Evolutionary conservation across 208 protist species (phyloP).

Genomic region (Crithidia sp.): DNA sequence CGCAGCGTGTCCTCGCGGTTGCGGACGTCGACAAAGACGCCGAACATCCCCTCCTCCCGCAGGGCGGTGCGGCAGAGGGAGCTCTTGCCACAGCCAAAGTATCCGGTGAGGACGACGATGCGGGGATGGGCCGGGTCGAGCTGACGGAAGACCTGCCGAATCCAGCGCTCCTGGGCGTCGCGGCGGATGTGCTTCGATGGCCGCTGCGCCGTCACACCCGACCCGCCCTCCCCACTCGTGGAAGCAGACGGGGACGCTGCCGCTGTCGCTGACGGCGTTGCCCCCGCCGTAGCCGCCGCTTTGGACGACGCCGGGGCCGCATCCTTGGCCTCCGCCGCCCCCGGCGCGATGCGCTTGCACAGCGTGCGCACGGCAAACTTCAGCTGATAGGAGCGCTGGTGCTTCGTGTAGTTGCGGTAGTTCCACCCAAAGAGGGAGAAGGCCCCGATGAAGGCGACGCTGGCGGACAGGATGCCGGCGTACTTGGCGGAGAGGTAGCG

Average conservation of each 20-base stretch:
- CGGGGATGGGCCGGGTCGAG: conserved; percentile 60
- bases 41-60: conserved; percentile 60
- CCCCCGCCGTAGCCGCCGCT: background rate
- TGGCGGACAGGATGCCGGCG: conserved; percentile 84
- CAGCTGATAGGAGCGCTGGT: conserved; percentile 83
- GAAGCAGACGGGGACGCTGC: background rate
- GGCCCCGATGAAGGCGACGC: conserved; percentile 79
- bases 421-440: conserved; percentile 91
- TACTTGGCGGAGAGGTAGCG: conserved; percentile 89
- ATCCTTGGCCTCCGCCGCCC: conserved; percentile 2
- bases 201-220: conserved; percentile 2
- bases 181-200: conserved; percentile 28
- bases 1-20: conserved; percentile 77
- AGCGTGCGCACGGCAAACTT: conserved; percentile 60
- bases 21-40: conserved; percentile 80
- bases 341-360: conserved; percentile 29
- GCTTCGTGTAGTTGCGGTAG: conserved; percentile 87
- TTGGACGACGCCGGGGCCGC: background rate
- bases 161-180: conserved; percentile 44
- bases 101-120: conserved; percentile 70
- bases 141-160: conserved; percentile 50
- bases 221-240: conserved; percentile 1
- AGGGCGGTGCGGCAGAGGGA: conserved; percentile 62
- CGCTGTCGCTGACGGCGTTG: background rate
- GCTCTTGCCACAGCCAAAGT: conserved; percentile 80